Percentiles rank a stretch among this genome's conserved stretches.
These are phyloP conservation scores for Pythium angustatum DNA, from an alignment of 352 stramenopile species.

Conservation along the genomic window DNA sequence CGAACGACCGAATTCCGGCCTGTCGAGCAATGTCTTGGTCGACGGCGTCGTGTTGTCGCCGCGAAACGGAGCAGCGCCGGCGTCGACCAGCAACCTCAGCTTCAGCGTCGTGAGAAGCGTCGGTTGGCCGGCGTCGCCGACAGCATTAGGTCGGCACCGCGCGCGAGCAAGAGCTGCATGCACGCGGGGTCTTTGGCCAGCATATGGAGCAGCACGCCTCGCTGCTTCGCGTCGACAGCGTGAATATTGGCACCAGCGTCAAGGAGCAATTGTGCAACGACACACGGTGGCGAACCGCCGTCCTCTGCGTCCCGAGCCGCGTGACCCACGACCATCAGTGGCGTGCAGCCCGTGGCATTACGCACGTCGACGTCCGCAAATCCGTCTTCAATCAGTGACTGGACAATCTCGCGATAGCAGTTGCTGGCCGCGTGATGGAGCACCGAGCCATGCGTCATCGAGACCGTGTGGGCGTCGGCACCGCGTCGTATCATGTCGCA, in stretches of 20 bases:
- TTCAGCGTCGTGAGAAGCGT: not conserved
- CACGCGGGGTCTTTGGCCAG: no score
- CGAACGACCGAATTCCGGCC: not conserved
- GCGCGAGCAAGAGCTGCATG: not conserved
- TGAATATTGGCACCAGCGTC: not conserved
- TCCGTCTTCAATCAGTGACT: not conserved
- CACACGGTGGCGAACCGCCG: not conserved
- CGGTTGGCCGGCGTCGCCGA: not conserved
- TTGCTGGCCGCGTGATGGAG: not conserved
- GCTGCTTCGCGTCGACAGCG: not conserved
- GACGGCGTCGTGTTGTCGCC: not conserved
- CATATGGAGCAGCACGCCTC: not conserved
- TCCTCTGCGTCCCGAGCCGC: not conserved
- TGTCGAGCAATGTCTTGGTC: not conserved
- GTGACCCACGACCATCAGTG: not conserved
- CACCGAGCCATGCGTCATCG: not conserved
- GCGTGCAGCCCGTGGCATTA: not conserved
- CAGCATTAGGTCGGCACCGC: not conserved
- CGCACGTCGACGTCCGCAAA: conserved; percentile 7
- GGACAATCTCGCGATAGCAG: not conserved
- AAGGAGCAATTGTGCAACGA: not conserved
- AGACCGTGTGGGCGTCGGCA: conserved; percentile 2
- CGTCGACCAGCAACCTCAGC: not conserved
- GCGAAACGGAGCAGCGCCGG: not conserved
- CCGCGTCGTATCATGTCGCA: conserved; percentile 1